Evolutionary conservation across 139 green algal species (phyloP), one percentile per base, ranked within the genome.

Genomic region (Volvox africanus): DNA sequence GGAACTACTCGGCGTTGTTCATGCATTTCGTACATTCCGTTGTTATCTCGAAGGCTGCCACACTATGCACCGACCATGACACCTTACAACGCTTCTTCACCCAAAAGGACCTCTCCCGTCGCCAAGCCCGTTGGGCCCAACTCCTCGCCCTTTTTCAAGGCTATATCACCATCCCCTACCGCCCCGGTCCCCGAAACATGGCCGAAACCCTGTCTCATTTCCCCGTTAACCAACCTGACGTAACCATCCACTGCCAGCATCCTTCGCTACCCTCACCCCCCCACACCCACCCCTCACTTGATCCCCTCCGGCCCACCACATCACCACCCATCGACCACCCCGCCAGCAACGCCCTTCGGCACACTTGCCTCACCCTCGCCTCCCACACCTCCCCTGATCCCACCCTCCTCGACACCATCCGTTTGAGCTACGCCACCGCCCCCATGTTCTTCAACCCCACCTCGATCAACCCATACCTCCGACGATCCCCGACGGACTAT

Each of bases 51-150:
- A n/a, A n/a, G n/a, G n/a, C n/a, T n/a, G n/a, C n/a, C n/a, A n/a
- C n/a, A n/a, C n/a, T n/a, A n/a, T n/a, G n/a, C n/a, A n/a, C n/a
- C n/a, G n/a, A n/a, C 71, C 93, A 95, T 61, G 61, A 92, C 28
- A 80, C 90, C 17, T 76, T 95, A 0, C 80, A 50, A 0, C 92
- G 92, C 75, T 91, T 96, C 36, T 82, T 83, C 16, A 93, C 89
- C 2, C 91, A 94, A 36, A 85, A 78, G 12, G 21, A 82, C 32
- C 67, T 93, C 1, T 93, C 91, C 17, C 78, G 88, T 5, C 71
- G 93, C 18, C 91, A 93, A 92, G 90, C 90, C 14, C 85, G 89
- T 17, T 95, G 93, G 93, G 50, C 81, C 36, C 83, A 92, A 78
- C 87, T 89, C 65, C 82, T 95, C 13, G 88, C 88, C 2, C 88